Conservation (phyloP, 2,329 filamentous ascomycete genomes). For the Fusarium subglutinans region DNA sequence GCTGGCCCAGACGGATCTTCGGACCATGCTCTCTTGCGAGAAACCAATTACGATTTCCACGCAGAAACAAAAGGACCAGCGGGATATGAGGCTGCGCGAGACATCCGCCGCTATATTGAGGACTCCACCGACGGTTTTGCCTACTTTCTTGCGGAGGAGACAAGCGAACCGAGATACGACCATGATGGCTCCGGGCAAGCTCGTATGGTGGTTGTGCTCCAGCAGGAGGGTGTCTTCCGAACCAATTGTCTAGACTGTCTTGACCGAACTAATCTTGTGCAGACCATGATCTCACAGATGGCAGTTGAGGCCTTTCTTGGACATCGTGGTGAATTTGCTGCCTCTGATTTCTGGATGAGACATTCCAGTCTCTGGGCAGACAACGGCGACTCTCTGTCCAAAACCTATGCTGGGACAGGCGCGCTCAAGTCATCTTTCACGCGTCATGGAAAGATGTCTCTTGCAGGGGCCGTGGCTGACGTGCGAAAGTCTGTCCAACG, state of each 20-base stretch:
- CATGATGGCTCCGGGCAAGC: constrained; percentile 49
- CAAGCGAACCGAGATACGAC: constrained; percentile 61
- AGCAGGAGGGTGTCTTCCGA: constrained; percentile 94
- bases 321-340: constrained; percentile 74
- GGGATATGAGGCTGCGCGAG: constrained; percentile 90
- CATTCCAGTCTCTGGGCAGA: constrained; percentile 97
- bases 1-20: constrained; percentile 61
- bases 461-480: constrained; percentile 94
- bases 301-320: constrained; percentile 84
- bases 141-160: constrained; percentile 86
- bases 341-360: constrained; percentile 87
- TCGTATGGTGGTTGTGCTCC: constrained; percentile 75
- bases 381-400: constrained; percentile 92
- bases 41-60: constrained; percentile 96
- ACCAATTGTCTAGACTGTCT: constrained; percentile 97
- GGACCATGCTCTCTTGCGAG: constrained; percentile 78
- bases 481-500: constrained; percentile 92
- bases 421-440: constrained; percentile 97
- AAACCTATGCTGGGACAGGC: constrained; percentile 96
- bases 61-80: constrained; percentile 87
- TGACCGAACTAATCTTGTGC: constrained; percentile 94
- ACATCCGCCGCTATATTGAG: constrained; percentile 82
- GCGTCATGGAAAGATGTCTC: constrained; percentile 91
- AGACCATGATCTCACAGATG: constrained; percentile 95
- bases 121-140: constrained; percentile 86